A percentile compares a stretch with the other conserved stretches of the same genome.
These are phyloP conservation scores for Pythium phragmiticola DNA, from an alignment of 352 stramenopile species.

Conservation along the genomic window DNA sequence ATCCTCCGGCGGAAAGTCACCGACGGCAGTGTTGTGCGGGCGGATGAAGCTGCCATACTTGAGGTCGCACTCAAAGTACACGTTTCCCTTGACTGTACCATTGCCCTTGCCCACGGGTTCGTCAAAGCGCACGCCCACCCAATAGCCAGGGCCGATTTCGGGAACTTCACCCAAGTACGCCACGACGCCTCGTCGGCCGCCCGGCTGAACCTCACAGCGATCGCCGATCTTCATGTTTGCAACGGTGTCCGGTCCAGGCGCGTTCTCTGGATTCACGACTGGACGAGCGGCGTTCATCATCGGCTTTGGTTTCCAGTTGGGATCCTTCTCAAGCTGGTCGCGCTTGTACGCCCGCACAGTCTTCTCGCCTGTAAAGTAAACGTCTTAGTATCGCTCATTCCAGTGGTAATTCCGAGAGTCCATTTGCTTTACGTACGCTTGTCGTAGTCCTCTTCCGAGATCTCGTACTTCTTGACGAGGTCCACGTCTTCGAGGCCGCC, in stretches of 20 bases:
- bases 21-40: slow-evolving; percentile 91
- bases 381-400: not conserved
- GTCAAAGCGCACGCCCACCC: slow-evolving; percentile 97
- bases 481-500: slow-evolving; percentile 96
- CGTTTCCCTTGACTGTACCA: slow-evolving; percentile 89
- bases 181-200: slow-evolving; percentile 91
- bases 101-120: slow-evolving; percentile 94
- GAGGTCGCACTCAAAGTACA: slow-evolving; percentile 91
- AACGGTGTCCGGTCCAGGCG: slow-evolving; percentile 72
- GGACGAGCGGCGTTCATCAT: slow-evolving; percentile 54
- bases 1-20: slow-evolving; percentile 91
- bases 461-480: slow-evolving; percentile 97
- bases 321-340: slow-evolving; percentile 94
- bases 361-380: slow-evolving; percentile 82
- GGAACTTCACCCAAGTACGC: slow-evolving; percentile 92
- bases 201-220: slow-evolving; percentile 97
- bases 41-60: slow-evolving; percentile 95
- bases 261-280: slow-evolving; percentile 34
- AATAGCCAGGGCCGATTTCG: slow-evolving; percentile 89
- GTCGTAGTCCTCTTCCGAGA: slow-evolving; percentile 98
- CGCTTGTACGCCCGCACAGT: slow-evolving; percentile 96
- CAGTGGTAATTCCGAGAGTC: not conserved
- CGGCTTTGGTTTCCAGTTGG: slow-evolving; percentile 92
- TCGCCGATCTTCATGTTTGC: slow-evolving; percentile 87
- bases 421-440: slow-evolving; percentile 67